Conservation (phyloP, 495 filamentous ascomycete genomes). For the Penicillium psychrofluorescens region DNA sequence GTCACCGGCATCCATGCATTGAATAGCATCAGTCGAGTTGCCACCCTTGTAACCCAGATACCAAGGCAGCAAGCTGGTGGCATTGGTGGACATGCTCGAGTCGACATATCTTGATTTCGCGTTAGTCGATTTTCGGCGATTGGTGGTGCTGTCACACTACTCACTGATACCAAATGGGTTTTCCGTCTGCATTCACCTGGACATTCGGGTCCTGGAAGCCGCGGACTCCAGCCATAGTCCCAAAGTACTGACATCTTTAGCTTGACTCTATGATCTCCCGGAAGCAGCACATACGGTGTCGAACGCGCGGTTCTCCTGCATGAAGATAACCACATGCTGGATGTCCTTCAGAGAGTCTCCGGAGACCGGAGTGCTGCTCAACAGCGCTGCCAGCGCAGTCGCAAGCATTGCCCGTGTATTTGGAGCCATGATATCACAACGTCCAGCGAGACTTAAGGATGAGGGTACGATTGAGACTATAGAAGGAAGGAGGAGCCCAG, state of each 20-base stretch:
- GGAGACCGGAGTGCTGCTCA: constrained; percentile 13
- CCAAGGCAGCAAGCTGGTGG: constrained; percentile 41
- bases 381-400: constrained; percentile 11
- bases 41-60: constrained; percentile 46
- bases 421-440: constrained; percentile 8
- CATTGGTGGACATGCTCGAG: constrained; percentile 10
- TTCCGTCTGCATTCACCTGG: constrained; percentile 38
- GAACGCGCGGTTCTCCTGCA: constrained; percentile 46
- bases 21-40: constrained; percentile 39
- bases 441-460: not conserved
- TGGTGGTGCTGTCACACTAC: constrained; percentile 4
- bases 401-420: not conserved
- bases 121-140: not conserved
- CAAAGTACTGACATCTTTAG: constrained; percentile 34
- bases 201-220: constrained; percentile 52
- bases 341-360: constrained; percentile 43
- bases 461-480: not conserved
- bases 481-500: not conserved
- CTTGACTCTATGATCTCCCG: not conserved
- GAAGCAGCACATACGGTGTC: constrained; percentile 19
- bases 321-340: constrained; percentile 52
- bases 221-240: constrained; percentile 48
- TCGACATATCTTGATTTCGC: constrained; percentile 11
- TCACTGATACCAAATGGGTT: constrained; percentile 42
- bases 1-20: constrained; percentile 46